phyloP scores from a whole-genome alignment of 345 rosid species.

The Lumnitzera racemosa region DNA sequence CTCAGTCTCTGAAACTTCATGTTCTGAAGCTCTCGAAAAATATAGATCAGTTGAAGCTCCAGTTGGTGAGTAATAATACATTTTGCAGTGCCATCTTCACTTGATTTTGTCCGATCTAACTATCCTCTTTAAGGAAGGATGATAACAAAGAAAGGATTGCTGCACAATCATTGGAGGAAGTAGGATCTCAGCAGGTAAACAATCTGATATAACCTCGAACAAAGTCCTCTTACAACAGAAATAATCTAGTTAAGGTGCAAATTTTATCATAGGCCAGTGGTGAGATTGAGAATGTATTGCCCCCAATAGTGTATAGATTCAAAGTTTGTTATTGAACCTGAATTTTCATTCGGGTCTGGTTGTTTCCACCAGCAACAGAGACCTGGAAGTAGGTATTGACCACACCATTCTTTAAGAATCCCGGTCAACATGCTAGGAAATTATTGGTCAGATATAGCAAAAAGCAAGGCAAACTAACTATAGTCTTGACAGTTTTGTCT shows the following conservation, averaged over 20 bases:
- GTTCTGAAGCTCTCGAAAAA: slow-evolving; percentile 65
- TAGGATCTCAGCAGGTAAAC: slow-evolving; percentile 28
- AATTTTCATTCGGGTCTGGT: too few relatives aligned
- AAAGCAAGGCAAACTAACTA: too few relatives aligned
- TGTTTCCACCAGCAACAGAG: too few relatives aligned
- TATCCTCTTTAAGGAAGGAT: slow-evolving; percentile 33
- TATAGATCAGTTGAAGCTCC: slow-evolving; percentile 49
- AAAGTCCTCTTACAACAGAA: slow-evolving; percentile 4
- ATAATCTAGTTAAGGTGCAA: background rate
- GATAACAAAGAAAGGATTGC: slow-evolving; percentile 34
- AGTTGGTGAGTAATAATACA: slow-evolving; percentile 47
- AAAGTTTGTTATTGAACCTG: too few relatives aligned
- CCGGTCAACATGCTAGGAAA: too few relatives aligned
- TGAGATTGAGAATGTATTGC: too few relatives aligned
- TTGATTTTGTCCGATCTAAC: background rate
- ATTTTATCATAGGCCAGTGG: slow-evolving; percentile 2
- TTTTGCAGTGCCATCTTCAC: background rate
- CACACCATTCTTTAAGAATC: too few relatives aligned
- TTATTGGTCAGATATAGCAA: too few relatives aligned
- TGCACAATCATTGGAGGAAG: slow-evolving; percentile 27
- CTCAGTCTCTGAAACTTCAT: slow-evolving; percentile 91
- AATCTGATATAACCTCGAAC: slow-evolving; percentile 13
- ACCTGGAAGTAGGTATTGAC: too few relatives aligned
- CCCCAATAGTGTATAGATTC: too few relatives aligned
- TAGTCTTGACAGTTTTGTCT: too few relatives aligned